A percentile compares a stretch with the other conserved stretches of the same genome.
Conservation (phyloP, 2,329 filamentous ascomycete species). For the Epichloe typhina region DNA sequence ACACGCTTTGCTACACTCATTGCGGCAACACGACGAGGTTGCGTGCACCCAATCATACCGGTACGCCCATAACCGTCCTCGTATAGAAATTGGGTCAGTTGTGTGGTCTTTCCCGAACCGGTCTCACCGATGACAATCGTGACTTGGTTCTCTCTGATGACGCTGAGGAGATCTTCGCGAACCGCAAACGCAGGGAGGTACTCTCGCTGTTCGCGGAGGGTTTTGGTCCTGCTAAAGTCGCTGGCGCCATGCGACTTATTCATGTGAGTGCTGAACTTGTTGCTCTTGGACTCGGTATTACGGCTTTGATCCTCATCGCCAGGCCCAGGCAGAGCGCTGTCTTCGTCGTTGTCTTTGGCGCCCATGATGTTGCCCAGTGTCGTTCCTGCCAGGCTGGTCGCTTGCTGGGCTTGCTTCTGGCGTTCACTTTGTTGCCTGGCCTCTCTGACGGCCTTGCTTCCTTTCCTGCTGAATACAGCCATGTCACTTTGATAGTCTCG, state of each 20-base stretch:
- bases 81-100: conserved; percentile 88
- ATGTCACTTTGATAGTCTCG: conserved; percentile 93
- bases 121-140: conserved; percentile 95
- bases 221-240: conserved; percentile 86
- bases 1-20: conserved; percentile 99
- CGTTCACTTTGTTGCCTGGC: conserved; percentile 83
- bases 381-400: conserved; percentile 85
- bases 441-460: conserved; percentile 85
- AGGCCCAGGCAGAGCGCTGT: conserved; percentile 69
- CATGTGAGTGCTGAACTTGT: conserved; percentile 82
- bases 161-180: conserved; percentile 77
- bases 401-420: conserved; percentile 87
- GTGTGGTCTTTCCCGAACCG: conserved; percentile 93
- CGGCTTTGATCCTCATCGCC: conserved; percentile 51
- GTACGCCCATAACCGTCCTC: conserved; percentile 84
- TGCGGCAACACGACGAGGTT: conserved; percentile 88
- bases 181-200: conserved; percentile 89
- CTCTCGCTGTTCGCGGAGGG: conserved; percentile 78
- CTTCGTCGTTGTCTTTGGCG: conserved; percentile 82
- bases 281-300: conserved; percentile 33
- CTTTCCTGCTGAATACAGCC: conserved; percentile 94
- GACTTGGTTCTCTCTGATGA: conserved; percentile 94
- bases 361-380: conserved; percentile 91
- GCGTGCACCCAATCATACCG: conserved; percentile 92
- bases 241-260: conserved; percentile 79